These are phyloP conservation scores for Aspergillus wentii DNA, from an alignment of 495 filamentous ascomycete species.

Conservation along the genomic window DNA sequence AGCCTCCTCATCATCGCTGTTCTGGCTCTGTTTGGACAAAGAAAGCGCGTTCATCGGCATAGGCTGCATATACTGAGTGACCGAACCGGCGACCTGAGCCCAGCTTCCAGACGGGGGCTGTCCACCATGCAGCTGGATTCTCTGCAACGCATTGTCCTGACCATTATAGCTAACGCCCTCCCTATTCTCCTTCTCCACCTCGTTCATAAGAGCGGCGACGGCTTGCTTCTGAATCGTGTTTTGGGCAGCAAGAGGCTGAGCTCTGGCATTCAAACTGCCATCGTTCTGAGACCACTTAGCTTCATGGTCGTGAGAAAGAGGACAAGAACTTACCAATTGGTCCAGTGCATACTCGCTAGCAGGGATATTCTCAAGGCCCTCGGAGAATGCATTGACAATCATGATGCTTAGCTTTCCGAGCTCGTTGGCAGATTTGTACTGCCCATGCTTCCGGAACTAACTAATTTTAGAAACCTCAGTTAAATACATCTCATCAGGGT, in stretches of 20 bases:
- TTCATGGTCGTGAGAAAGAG: not conserved
- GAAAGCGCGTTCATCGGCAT: slow-evolving; percentile 9
- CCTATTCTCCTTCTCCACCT: slow-evolving; percentile 9
- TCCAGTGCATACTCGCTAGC: slow-evolving; percentile 9
- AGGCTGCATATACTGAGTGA: slow-evolving; percentile 14
- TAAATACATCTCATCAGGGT: not conserved
- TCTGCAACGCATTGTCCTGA: slow-evolving; percentile 4
- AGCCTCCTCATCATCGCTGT: slow-evolving; percentile 10
- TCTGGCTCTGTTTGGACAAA: slow-evolving; percentile 12
- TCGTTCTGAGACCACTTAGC: slow-evolving; percentile 2
- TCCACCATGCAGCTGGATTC: slow-evolving; percentile 1
- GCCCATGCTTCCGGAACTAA: slow-evolving; percentile 21
- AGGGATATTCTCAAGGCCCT: slow-evolving; percentile 11
- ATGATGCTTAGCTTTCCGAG: slow-evolving; percentile 20
- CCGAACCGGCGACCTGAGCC: slow-evolving; percentile 16
- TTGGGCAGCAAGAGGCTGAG: not conserved
- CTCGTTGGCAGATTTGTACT: slow-evolving; percentile 19
- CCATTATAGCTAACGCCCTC: not conserved
- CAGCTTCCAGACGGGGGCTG: slow-evolving; percentile 13
- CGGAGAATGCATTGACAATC: slow-evolving; percentile 17
- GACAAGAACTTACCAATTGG: slow-evolving; percentile 9
- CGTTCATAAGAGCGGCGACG: slow-evolving; percentile 9
- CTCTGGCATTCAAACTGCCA: not conserved
- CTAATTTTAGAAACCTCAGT: slow-evolving; percentile 1
- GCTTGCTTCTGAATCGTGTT: slow-evolving; percentile 10